phyloP scores from a whole-genome alignment of 1,284 basidiomycete species.

The Lentinus polychrous region DNA sequence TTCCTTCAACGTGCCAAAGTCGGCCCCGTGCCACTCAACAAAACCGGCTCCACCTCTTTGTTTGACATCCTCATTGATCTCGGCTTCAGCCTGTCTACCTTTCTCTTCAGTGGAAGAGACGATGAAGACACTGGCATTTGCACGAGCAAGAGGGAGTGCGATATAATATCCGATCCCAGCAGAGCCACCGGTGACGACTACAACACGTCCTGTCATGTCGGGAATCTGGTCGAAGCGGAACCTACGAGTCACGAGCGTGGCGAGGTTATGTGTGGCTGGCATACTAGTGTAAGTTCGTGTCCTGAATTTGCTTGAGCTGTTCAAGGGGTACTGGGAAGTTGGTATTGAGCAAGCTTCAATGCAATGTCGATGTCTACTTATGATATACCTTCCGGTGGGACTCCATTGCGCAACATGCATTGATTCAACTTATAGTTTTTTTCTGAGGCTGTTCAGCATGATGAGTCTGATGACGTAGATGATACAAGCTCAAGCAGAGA shows the following conservation, averaged over 20 bases:
- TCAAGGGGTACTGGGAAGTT: no score
- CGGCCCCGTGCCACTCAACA: constrained; percentile 19
- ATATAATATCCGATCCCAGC: constrained; percentile 24
- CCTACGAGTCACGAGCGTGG: constrained; percentile 16
- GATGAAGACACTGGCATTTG: constrained; percentile 21
- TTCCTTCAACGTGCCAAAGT: constrained; percentile 23
- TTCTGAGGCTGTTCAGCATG: no score
- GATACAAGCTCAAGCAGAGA: no score
- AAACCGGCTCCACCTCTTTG: constrained; percentile 57
- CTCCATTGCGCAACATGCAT: no score
- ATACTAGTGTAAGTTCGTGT: neutral
- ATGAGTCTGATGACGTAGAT: no score
- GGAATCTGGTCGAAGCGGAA: constrained; percentile 22
- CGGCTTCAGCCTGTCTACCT: constrained; percentile 25
- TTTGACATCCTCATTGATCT: constrained; percentile 42
- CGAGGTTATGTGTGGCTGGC: constrained; percentile 15
- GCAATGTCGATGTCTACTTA: no score
- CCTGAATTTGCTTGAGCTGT: no score
- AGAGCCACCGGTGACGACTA: constrained; percentile 25
- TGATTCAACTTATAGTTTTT: no score
- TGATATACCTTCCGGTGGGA: no score
- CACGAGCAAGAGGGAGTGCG: constrained; percentile 21
- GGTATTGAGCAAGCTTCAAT: no score
- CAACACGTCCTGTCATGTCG: constrained; percentile 22
- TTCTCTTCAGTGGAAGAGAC: constrained; percentile 22